Percentiles rank a stretch among this genome's conserved stretches.
Conservation (phyloP, 192 early-diverging fungal genomes). For the Backusella sp. region DNA sequence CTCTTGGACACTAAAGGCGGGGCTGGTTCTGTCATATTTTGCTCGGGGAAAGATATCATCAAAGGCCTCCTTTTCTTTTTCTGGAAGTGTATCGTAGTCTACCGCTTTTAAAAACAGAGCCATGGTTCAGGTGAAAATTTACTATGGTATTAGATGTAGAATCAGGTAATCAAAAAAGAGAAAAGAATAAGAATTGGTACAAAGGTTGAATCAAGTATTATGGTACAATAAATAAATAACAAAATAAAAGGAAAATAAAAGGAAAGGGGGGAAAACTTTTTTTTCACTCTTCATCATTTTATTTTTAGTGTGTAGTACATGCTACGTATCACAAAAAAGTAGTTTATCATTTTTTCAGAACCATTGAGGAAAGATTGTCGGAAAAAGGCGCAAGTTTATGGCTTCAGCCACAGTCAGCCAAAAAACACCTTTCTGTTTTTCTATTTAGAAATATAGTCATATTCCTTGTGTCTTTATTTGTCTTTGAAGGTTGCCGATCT, state of each 20-base stretch:
- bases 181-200: background rate
- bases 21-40: background rate
- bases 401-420: constrained; percentile 4
- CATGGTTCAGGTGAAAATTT: background rate
- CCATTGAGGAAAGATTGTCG: background rate
- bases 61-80: background rate
- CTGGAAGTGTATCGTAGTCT: background rate
- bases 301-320: background rate
- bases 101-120: background rate
- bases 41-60: background rate
- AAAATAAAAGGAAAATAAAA: background rate
- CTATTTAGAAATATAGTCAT: background rate
- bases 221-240: background rate
- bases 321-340: background rate
- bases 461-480: background rate
- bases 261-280: background rate
- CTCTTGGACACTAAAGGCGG: background rate
- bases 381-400: background rate
- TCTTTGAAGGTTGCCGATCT: background rate
- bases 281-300: background rate
- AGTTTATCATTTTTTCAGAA: background rate
- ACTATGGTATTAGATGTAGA: background rate
- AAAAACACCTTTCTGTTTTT: background rate
- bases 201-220: background rate
- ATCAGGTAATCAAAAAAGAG: background rate